Evolutionary conservation across 257 asterid genomes (phyloP), one percentile per base, ranked within the genome.

Genomic region (Striga asiatica): DNA sequence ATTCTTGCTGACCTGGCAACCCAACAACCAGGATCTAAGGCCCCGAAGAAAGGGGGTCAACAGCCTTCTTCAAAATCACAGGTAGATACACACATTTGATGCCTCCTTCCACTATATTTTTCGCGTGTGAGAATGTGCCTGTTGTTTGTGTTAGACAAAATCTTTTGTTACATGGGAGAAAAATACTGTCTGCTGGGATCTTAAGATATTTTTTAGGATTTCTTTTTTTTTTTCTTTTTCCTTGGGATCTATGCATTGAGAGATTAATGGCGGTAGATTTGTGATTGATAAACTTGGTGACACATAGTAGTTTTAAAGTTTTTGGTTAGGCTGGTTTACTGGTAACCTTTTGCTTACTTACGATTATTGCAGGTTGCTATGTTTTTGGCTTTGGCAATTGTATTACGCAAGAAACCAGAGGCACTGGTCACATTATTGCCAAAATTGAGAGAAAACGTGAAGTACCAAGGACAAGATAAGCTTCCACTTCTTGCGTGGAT

Each of bases 401-500:
- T 86, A 31, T 62, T 89, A 58, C 85, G 94, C 35, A 71, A 81
- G 60, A 89, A 81, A 65, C 94, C 97, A 29, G 93, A 85, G 66
- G 87, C 71, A 53, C 64, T 85, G 27, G 59, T 81, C 70, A 78
- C 19, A 49, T 8, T 79, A 50, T 64, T 83, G 68, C 85, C 95
- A 28, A 73, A 50, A 20, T 62, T 83, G 78, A 75, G 70, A 45
- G 89, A 76, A 29, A 77, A 75, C 60, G 29, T 81, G 8, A 89
- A 79, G 78, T 89, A 85, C 66, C 95, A 89, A 66, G 94, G 95
- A 28, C 94, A 75, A 64, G 94, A 89, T 45, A 89, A 81, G 63
- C 93, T 81, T 66, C 78, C 83, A 24, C 74, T 89, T 37, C 48
- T 80, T 16, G 46, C 67, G 18, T 89, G 97, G 97, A 86, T 79